phyloP scores from a whole-genome alignment of 164 flowering plant genomes.

The Piper betle region DNA sequence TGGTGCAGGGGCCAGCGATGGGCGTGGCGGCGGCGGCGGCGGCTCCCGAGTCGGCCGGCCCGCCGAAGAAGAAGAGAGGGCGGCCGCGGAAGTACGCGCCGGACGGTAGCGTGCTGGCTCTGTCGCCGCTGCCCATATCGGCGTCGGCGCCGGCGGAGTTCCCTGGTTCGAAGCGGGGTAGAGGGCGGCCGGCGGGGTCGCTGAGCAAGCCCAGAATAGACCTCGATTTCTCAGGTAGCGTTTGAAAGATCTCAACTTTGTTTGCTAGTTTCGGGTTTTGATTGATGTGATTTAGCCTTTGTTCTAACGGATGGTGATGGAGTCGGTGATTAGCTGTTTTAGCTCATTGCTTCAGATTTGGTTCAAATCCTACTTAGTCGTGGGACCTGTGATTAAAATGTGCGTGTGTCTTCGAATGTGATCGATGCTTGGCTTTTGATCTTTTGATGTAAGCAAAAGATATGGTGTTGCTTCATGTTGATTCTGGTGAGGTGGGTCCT shows the following conservation, averaged over 20 bases:
- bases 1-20: constrained; percentile 7
- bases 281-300: neutral
- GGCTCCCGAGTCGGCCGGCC: constrained; percentile 5
- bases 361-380: constrained; percentile 9
- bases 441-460: constrained; percentile 1
- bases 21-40: constrained; percentile 6
- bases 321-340: neutral
- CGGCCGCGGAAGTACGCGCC: constrained; percentile 86
- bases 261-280: neutral
- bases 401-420: constrained; percentile 26
- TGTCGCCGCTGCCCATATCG: constrained; percentile 85
- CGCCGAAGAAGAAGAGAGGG: constrained; percentile 84
- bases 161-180: constrained; percentile 50
- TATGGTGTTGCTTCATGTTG: neutral
- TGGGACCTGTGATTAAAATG: constrained; percentile 40
- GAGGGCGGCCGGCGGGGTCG: constrained; percentile 50
- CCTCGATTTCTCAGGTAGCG: constrained; percentile 6
- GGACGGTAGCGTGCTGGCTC: constrained; percentile 41
- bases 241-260: neutral
- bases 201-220: constrained; percentile 24
- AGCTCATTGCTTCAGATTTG: neutral
- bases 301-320: neutral
- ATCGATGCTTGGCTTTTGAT: constrained; percentile 15
- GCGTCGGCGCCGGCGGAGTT: constrained; percentile 44
- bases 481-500: neutral